Evolutionary conservation across 208 protist genomes (phyloP).

Genomic region (Leishmania amazonensis): DNA sequence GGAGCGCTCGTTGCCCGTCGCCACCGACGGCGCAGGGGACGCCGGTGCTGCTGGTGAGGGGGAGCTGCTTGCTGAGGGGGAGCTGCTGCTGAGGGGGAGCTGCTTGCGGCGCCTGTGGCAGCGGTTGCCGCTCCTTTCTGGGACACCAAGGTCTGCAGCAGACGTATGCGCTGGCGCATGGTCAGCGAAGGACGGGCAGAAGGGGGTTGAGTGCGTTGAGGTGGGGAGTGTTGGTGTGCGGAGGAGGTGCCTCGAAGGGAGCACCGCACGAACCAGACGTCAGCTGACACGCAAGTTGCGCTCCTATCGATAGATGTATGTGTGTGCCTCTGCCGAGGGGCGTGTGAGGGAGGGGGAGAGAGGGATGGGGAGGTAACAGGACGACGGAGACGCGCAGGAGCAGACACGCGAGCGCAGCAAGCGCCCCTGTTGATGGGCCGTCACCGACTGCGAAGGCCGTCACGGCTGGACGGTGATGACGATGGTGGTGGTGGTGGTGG

Average conservation of each 20-base stretch:
- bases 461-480: neutral
- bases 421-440: neutral
- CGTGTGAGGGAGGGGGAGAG: neutral
- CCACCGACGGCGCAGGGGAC: neutral
- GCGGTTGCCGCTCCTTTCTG: neutral
- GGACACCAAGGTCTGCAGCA: neutral
- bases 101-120: neutral
- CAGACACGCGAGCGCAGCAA: neutral
- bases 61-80: neutral
- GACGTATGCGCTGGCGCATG: conserved; percentile 5
- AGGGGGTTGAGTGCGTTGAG: neutral
- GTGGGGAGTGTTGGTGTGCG: neutral
- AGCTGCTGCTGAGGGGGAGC: neutral
- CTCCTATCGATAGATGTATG: neutral
- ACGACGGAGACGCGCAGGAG: neutral
- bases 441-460: neutral
- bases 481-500: neutral
- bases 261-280: neutral
- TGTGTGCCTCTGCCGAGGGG: neutral
- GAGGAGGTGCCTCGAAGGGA: neutral
- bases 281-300: neutral
- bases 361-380: neutral
- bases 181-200: neutral
- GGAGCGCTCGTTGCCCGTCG: conserved; percentile 36
- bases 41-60: neutral